phyloP scores from a whole-genome alignment of 495 filamentous ascomycete species.

The Talaromyces ruber region DNA sequence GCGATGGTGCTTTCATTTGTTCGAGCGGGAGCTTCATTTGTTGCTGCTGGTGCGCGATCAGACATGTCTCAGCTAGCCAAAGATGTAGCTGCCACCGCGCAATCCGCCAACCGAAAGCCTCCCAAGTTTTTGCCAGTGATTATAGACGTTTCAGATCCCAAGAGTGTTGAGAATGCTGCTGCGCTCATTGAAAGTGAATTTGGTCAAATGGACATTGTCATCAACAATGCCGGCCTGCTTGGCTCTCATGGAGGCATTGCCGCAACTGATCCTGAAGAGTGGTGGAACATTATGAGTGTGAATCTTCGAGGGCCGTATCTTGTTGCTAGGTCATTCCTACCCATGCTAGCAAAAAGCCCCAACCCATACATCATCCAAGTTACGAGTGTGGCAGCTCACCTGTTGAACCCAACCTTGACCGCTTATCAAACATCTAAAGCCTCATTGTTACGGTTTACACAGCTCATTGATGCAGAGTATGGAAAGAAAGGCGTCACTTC shows the following conservation, averaged over 20 bases:
- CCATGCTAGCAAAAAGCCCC: constrained; percentile 24
- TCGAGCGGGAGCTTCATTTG: constrained; percentile 26
- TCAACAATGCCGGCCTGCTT: constrained; percentile 32
- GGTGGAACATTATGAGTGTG: constrained; percentile 33
- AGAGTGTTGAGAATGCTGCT: constrained; percentile 26
- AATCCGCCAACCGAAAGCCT: constrained; percentile 17
- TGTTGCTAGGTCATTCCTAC: constrained; percentile 30
- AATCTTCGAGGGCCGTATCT: constrained; percentile 37
- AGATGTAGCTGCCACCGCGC: constrained; percentile 10
- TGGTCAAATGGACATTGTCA: constrained; percentile 38
- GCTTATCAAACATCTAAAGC: constrained; percentile 34
- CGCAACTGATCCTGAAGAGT: constrained; percentile 22
- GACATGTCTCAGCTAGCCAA: not conserved
- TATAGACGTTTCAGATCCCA: constrained; percentile 34
- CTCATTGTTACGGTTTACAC: constrained; percentile 29
- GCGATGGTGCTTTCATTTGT: constrained; percentile 41
- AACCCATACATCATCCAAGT: constrained; percentile 13
- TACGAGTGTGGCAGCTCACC: constrained; percentile 16
- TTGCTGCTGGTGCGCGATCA: constrained; percentile 11
- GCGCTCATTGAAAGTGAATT: constrained; percentile 22
- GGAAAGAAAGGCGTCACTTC: constrained; percentile 27
- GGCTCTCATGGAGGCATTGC: constrained; percentile 9
- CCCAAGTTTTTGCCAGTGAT: constrained; percentile 27
- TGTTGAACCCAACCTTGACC: constrained; percentile 13
- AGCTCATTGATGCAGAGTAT: constrained; percentile 36